Evolutionary conservation across 768 basidiomycete genomes (phyloP), one percentile per base, ranked within the genome.

Genomic region (Wakefieldia striispora): DNA sequence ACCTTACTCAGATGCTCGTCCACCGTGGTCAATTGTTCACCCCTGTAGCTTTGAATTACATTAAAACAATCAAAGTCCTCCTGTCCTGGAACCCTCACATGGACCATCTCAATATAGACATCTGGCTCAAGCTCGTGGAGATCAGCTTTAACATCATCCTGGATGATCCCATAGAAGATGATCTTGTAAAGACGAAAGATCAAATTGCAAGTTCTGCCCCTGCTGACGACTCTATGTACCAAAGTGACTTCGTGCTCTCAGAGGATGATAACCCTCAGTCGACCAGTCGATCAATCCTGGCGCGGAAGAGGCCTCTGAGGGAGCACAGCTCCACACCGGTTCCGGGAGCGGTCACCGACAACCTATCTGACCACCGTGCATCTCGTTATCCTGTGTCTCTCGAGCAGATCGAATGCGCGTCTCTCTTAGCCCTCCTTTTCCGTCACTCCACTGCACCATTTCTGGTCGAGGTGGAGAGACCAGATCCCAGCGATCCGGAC

Each of bases 91-190:
- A 71, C 3, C 85, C 91, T 3, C 94, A 97, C 68, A 72, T 95
- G 47, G 88, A 95, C 38, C 82, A 86, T 57, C 60, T 95, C 44
- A 81, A 81, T 10, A 71, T 77, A 31, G 70, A 72, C 1, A 69
- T 53, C 36, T 98, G 95, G 95, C 65, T 83, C 24, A 71, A 70
- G 29, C 66, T 92, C 38, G 77, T 87, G 31, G 79, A 83, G 56
- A 69, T 91, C 35, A 80, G 78, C 34, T 93, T 95, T 72, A 90
- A 91, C 57, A 79, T 84, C 5, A 73, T 94, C 20, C 69, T 97
- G 5, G 82, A 78, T 11, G 85, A 89, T 57, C 61, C 66, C 53
- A 76, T 70, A 45, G 72, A 71, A 40, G 56, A 64, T 19, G 56
- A 68, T 9, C 56, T 66, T 6, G 62, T 68, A 9, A 58, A 47